Evolutionary conservation across 805 yeast species (phyloP), one percentile per base, ranked within the genome.

Genomic region (Hanseniaspora taiwanica): DNA sequence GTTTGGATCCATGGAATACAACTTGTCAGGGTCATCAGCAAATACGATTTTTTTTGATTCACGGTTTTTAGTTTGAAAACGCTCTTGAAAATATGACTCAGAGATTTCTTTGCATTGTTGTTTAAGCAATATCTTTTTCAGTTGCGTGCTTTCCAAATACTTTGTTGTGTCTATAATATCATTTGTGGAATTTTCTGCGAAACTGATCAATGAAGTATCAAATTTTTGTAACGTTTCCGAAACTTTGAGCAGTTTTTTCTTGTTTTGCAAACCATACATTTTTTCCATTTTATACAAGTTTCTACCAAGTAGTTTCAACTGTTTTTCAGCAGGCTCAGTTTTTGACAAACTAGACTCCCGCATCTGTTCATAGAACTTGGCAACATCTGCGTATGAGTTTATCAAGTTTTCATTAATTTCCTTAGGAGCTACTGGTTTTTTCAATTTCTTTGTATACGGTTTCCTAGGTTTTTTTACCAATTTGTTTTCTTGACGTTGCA

Each of bases 201-300:
- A 25, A 25, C 14, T 7, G 10, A 25, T 21, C 47, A 53, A 20
- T 55, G 39, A 13, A 9, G 18, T 16, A 9, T 33, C 31, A 21
- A 40, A 40, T 12, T 17, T 19, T 1, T 16, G 12, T 8, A 33
- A 16, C 27, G 67, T 62, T 19, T 64, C 55, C 3, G 72, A 56
- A 2, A 72, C 55, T 14, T 56, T 54, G 9, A 69, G 54, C 33
- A 72, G 62, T 39, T 64, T 64, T 1, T 53, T 54, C 27, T 63
- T 65, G 46, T 74, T 68, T 9, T 23, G 10, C 21, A 58, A 50
- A 0, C 87, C 87, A 51, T 66, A 76, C 38, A 69, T 49, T 33
- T 67, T 55, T 27, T 51, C 53, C 31, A 68, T 47, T 37, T 68
- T 63, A 27, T 69, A 14, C 13, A 24, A 14, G n/a, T 24, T 31